Conservation (phyloP, 768 basidiomycete genomes). For the Hygrocybe punicea region DNA sequence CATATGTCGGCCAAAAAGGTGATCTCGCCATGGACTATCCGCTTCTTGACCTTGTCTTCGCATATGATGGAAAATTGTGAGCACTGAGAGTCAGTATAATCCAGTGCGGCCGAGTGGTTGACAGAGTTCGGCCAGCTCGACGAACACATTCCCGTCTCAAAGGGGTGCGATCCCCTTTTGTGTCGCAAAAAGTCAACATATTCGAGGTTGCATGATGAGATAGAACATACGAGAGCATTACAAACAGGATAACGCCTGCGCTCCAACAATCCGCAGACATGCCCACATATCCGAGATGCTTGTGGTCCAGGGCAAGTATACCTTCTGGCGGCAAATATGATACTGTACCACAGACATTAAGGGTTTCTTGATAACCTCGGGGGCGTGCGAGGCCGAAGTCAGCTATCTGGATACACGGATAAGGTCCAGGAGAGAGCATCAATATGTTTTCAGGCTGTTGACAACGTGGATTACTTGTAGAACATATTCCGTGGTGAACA, state of each 20-base stretch:
- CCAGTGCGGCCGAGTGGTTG: slow-evolving; percentile 32
- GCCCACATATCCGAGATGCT: slow-evolving; percentile 63
- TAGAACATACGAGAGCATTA: slow-evolving; percentile 73
- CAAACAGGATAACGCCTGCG: slow-evolving; percentile 73
- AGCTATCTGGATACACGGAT: slow-evolving; percentile 79
- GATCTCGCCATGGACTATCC: slow-evolving; percentile 62
- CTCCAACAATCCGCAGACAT: slow-evolving; percentile 94
- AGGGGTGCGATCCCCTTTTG: slow-evolving; percentile 69
- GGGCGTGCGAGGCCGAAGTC: slow-evolving; percentile 84
- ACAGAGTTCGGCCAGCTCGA: slow-evolving; percentile 23
- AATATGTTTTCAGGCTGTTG: slow-evolving; percentile 82
- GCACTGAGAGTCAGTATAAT: slow-evolving; percentile 2
- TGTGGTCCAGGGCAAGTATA: slow-evolving; percentile 71
- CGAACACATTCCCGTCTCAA: slow-evolving; percentile 45
- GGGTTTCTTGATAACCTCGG: slow-evolving; percentile 74
- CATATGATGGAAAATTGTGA: slow-evolving; percentile 43
- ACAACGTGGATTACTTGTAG: no score
- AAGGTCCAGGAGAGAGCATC: slow-evolving; percentile 73
- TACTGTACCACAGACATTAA: slow-evolving; percentile 85
- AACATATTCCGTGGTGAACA: not conserved
- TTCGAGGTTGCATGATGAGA: not conserved
- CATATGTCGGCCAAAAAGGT: slow-evolving; percentile 57
- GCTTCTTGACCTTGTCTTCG: slow-evolving; percentile 61
- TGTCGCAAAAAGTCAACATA: not conserved
- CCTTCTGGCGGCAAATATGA: slow-evolving; percentile 86